Base-by-base conservation (phyloP, 1,139 yeast genomes). In the Saccharomyces hybrid region DNA sequence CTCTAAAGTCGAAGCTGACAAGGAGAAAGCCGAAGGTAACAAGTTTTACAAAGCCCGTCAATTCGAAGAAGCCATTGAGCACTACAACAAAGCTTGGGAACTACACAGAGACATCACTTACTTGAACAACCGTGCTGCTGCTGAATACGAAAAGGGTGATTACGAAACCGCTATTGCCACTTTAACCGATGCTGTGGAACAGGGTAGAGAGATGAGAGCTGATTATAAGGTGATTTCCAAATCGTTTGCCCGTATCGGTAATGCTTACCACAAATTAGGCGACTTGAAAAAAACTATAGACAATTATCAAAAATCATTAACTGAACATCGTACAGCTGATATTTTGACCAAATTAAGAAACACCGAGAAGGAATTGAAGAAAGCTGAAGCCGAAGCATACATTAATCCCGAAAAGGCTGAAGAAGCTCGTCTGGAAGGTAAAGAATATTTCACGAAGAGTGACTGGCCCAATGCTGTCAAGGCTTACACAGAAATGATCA, bases 391-490 rank as follows among this genome's bases (percentile, higher is more conserved):
- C 46, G 80, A 81, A 63, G 82, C 84, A 46, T 93, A 91, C 71
- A 74, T 91, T 60, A 85, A 90, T 71, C 96, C 96, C 29, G 96
- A 78, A 63, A 85, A 88, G 74, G 97, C 98, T 6, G 98, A 93
- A 71, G 93, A 84, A 70, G 98, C 99, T 26, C 86, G 99, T 73
- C 78, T 89, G 59, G 79, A 84, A 71, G 99, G 99, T 71, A 93
- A 88, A 71, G 95, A 87, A 46, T 82, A 73, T 66, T 95, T 95
- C 79, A 83, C 87, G 61, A 85, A 87, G 65, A 95, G 89, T 48
- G 96, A 93, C 73, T 91, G 96, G 96, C 98, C 99, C 59, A 86
- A 79, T 62, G 98, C 99, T 38, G 97, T 95, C 54, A 88, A 88
- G 71, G 85, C 96, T 9, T 95, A 95, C 74, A 78, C 95, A 51